A percentile compares a stretch with the other conserved stretches of the same genome.
Evolutionary conservation across 2,329 filamentous ascomycete species (phyloP).

Genomic region (Xylariaceae sp.): DNA sequence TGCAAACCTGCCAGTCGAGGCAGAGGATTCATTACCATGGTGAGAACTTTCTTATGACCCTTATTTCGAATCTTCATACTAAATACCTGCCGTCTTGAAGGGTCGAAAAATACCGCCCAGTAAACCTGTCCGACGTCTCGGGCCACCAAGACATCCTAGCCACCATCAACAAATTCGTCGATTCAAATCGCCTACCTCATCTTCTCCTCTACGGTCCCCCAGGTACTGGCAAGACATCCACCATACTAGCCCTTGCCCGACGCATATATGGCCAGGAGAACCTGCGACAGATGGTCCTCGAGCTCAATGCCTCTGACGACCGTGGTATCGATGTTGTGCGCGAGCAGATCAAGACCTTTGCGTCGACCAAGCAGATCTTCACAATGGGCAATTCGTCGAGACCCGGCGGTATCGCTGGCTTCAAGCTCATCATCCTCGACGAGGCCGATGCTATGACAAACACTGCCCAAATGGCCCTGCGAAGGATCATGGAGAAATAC

Average conservation of each 20-base stretch:
- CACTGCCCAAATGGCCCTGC: constrained; percentile 93
- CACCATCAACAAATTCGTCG: constrained; percentile 96
- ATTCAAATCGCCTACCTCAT: constrained; percentile 89
- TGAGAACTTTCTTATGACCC: constrained; percentile 36
- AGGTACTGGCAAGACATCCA: constrained; percentile 96
- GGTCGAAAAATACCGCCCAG: constrained; percentile 96
- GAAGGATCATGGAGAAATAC: constrained; percentile 99
- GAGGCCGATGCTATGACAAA: constrained; percentile 99
- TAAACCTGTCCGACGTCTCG: constrained; percentile 84
- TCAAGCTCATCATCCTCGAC: constrained; percentile 95
- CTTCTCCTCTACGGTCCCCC: constrained; percentile 95
- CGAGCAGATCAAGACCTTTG: constrained; percentile 99
- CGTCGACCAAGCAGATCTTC: constrained; percentile 97
- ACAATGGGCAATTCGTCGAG: constrained; percentile 51
- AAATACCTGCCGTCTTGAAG: too few species aligned
- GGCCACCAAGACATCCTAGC: constrained; percentile 96
- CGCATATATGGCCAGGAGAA: constrained; percentile 90
- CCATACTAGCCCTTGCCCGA: constrained; percentile 85
- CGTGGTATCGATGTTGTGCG: constrained; percentile 96
- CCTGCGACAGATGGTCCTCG: constrained; percentile 96
- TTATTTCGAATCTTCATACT: constrained; percentile 2
- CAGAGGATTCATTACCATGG: constrained; percentile 93
- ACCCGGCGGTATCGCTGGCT: constrained; percentile 59
- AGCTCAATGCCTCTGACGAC: constrained; percentile 96
- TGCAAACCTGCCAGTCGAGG: constrained; percentile 89